These are phyloP conservation scores for Scopulariopsis brevicaulis DNA, from an alignment of 2,329 filamentous ascomycete genomes.

Conservation along the genomic window DNA sequence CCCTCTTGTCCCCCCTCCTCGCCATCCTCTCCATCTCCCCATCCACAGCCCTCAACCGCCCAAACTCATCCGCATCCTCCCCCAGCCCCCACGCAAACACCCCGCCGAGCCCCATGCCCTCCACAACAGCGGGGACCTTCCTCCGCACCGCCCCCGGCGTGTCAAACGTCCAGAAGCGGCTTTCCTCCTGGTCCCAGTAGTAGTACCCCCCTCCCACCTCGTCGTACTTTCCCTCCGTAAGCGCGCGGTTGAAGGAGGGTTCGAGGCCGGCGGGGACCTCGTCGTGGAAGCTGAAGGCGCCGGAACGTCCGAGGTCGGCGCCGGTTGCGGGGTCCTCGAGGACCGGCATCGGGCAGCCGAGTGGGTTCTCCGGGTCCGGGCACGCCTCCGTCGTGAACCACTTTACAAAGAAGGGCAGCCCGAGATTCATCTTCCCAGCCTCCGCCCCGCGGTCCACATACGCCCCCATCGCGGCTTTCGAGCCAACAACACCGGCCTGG, in stretches of 20 bases:
- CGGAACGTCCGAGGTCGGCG: conserved; percentile 43
- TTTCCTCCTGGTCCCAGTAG: conserved; percentile 49
- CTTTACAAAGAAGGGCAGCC: conserved; percentile 58
- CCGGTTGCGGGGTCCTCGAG: conserved; percentile 49
- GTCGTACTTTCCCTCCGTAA: conserved; percentile 42
- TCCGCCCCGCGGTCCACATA: conserved; percentile 46
- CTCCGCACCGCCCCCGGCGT: conserved; percentile 44
- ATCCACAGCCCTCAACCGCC: conserved; percentile 21
- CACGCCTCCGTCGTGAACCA: conserved; percentile 42
- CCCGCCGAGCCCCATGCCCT: conserved; percentile 47
- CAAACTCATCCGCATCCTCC: conserved; percentile 44
- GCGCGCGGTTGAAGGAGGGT: conserved; percentile 46
- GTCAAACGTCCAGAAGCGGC: conserved; percentile 67
- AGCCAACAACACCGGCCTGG: conserved; percentile 49
- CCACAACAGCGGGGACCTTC: conserved; percentile 52
- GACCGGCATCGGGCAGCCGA: conserved; percentile 41
- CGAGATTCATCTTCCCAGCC: conserved; percentile 44
- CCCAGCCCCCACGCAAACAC: conserved; percentile 68
- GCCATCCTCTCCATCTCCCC: conserved; percentile 3
- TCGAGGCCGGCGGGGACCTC: conserved; percentile 38
- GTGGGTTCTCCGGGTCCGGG: conserved; percentile 25
- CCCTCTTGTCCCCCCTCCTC: not conserved
- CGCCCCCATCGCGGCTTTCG: conserved; percentile 40
- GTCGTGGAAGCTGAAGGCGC: conserved; percentile 50
- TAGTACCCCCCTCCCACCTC: conserved; percentile 49